Evolutionary conservation across 2,329 filamentous ascomycete genomes (phyloP).

Genomic region (Claviceps purpurea): DNA sequence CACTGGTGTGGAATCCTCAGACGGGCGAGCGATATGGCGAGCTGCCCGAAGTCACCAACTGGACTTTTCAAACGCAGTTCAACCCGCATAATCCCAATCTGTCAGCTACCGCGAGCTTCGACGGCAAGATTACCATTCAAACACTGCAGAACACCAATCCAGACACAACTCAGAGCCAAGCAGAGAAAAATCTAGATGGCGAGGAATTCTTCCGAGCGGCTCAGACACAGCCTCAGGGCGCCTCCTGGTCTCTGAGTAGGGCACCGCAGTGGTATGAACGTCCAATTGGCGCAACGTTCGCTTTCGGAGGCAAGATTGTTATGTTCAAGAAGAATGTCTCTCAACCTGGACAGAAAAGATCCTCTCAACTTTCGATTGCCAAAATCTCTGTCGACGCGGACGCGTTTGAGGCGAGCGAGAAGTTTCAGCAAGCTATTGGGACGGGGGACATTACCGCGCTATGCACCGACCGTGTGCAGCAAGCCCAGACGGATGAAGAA

Average conservation of each 20-base stretch:
- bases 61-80: conserved; percentile 93
- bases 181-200: conserved; percentile 62
- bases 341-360: conserved; percentile 48
- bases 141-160: conserved; percentile 89
- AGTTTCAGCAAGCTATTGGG: conserved; percentile 72
- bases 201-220: conserved; percentile 96
- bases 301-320: conserved; percentile 87
- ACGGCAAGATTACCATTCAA: conserved; percentile 89
- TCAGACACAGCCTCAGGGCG: conserved; percentile 79
- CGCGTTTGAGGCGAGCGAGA: conserved; percentile 70
- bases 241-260: conserved; percentile 74
- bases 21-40: conserved; percentile 80
- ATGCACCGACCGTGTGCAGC: conserved; percentile 63
- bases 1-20: conserved; percentile 90
- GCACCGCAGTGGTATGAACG: conserved; percentile 85
- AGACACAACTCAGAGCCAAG: conserved; percentile 51
- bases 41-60: conserved; percentile 96
- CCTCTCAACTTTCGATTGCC: conserved; percentile 71
- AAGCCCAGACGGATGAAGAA: conserved; percentile 74
- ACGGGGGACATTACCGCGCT: conserved; percentile 65
- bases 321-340: conserved; percentile 49
- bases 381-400: conserved; percentile 81
- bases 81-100: conserved; percentile 87
- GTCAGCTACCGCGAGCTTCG: conserved; percentile 90
- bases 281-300: conserved; percentile 78